Evolutionary conservation across 768 basidiomycete species (phyloP).

Genomic region (Russula dissimulans): DNA sequence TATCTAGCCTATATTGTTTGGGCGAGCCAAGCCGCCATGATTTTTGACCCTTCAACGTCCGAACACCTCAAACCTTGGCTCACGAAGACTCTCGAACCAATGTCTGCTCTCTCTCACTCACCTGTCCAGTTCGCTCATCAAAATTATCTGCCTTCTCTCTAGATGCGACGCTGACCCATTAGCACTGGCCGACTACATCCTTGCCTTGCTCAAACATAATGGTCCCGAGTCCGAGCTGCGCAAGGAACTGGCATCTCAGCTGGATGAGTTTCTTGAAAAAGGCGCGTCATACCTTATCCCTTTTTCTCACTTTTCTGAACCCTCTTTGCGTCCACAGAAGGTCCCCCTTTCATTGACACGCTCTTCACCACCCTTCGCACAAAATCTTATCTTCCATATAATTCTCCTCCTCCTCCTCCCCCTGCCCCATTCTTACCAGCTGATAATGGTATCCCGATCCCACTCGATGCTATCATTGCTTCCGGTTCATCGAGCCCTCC

Average conservation of each 20-base stretch:
- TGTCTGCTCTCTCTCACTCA: slow-evolving; percentile 36
- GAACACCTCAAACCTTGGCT: slow-evolving; percentile 81
- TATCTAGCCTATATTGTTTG: neutral
- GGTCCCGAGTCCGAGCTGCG: slow-evolving; percentile 75
- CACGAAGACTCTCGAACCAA: slow-evolving; percentile 79
- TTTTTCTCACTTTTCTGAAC: slow-evolving; percentile 11
- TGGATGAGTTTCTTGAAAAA: slow-evolving; percentile 91
- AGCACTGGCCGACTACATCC: slow-evolving; percentile 88
- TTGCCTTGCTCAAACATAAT: slow-evolving; percentile 88
- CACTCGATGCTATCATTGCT: slow-evolving; percentile 54
- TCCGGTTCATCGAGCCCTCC: slow-evolving; percentile 36
- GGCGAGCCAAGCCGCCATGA: slow-evolving; percentile 34
- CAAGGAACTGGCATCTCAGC: slow-evolving; percentile 62
- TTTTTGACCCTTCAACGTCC: slow-evolving; percentile 56
- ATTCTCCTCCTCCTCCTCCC: slow-evolving; percentile 30
- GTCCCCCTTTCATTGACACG: slow-evolving; percentile 67
- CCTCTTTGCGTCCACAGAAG: slow-evolving; percentile 37
- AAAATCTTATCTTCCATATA: slow-evolving; percentile 78
- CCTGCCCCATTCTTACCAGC: slow-evolving; percentile 28
- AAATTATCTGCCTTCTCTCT: neutral
- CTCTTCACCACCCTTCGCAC: slow-evolving; percentile 79
- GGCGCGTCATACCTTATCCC: slow-evolving; percentile 36
- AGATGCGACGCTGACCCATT: slow-evolving; percentile 97
- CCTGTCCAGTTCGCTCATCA: slow-evolving; percentile 2
- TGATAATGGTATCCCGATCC: slow-evolving; percentile 73